Conservation (phyloP, 1,139 yeast genomes). For the Yamadazyma atmosphaerica region DNA sequence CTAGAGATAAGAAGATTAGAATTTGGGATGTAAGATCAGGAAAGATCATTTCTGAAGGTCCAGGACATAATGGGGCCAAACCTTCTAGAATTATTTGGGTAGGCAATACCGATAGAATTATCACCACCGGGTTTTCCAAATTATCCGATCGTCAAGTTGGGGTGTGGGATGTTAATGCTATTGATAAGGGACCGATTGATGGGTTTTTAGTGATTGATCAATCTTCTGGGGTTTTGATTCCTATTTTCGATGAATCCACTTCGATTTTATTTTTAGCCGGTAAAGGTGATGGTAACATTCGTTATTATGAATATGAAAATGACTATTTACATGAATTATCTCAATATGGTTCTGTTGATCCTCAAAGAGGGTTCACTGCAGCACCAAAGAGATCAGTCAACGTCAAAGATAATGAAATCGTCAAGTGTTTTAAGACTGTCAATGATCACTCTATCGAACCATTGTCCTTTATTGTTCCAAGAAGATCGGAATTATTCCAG, state of each 20-base stretch:
- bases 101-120: conserved; percentile 80
- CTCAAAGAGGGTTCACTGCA: conserved; percentile 94
- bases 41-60: conserved; percentile 75
- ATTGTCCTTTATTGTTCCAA: conserved; percentile 85
- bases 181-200: conserved; percentile 81
- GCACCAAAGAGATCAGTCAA: conserved; percentile 82
- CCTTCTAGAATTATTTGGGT: conserved; percentile 86
- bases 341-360: conserved; percentile 83
- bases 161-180: conserved; percentile 79
- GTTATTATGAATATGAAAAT: conserved; percentile 83
- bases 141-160: conserved; percentile 94
- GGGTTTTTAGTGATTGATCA: conserved; percentile 85
- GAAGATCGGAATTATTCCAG: conserved; percentile 91
- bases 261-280: conserved; percentile 88
- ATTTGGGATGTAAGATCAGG: conserved; percentile 88
- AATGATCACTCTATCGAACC: conserved; percentile 85
- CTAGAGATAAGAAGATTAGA: conserved; percentile 88
- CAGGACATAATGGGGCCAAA: conserved; percentile 92
- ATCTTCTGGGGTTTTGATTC: conserved; percentile 91
- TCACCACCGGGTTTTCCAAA: conserved; percentile 94
- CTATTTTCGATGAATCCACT: conserved; percentile 80
- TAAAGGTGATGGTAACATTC: conserved; percentile 97
- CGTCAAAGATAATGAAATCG: conserved; percentile 80
- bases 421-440: conserved; percentile 79
- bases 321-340: conserved; percentile 81